Conservation (phyloP, 306 rosid species). For the Arachis stenosperma region DNA sequence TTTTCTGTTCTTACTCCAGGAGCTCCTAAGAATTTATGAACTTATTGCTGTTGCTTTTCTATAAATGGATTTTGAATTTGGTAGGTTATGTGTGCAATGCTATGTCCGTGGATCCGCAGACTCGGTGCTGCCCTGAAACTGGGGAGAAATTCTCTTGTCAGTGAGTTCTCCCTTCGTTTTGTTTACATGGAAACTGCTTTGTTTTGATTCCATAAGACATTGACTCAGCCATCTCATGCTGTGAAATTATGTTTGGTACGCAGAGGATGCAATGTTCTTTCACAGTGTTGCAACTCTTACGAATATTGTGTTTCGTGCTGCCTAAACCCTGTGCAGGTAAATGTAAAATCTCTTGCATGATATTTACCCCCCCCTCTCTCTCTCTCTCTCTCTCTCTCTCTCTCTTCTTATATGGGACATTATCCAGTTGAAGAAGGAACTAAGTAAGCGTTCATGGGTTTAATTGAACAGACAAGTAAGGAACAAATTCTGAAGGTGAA, state of each 20-base stretch:
- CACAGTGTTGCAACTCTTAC: conserved; percentile 86
- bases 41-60: not conserved
- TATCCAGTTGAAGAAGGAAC: conserved; percentile 2
- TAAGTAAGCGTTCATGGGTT: conserved; percentile 19
- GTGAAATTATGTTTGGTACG: conserved; percentile 13
- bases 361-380: not conserved
- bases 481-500: conserved; percentile 64
- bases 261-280: conserved; percentile 88
- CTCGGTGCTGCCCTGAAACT: conserved; percentile 75
- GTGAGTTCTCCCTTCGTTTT: conserved; percentile 59
- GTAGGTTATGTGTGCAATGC: conserved; percentile 80
- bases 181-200: conserved; percentile 34
- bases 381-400: not conserved
- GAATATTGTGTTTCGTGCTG: conserved; percentile 98
- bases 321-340: conserved; percentile 75
- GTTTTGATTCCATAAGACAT: conserved; percentile 4
- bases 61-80: not conserved
- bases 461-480: conserved; percentile 57
- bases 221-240: not conserved
- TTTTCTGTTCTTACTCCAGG: too few relatives aligned
- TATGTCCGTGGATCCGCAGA: conserved; percentile 55
- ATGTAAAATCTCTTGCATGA: conserved; percentile 26
- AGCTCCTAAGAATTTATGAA: not conserved
- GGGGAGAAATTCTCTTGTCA: conserved; percentile 90
- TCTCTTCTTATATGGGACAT: not conserved